Evolutionary conservation across 129 eudicot genomes (phyloP).

Genomic region (Lonicera japonica): DNA sequence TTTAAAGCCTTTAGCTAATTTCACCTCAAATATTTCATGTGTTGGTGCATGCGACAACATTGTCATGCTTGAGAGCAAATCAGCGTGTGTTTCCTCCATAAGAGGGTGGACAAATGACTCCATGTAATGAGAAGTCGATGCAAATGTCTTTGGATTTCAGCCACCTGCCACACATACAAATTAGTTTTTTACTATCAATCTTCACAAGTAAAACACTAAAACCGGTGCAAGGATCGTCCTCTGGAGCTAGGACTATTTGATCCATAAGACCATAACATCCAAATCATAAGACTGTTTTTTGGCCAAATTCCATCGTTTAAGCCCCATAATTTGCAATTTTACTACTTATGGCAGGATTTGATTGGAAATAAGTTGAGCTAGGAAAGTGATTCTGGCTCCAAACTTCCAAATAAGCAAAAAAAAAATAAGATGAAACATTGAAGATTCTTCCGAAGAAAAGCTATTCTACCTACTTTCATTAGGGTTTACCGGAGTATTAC

Average conservation of each 20-base stretch:
- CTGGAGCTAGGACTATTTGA: too few relatives aligned
- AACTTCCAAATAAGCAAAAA: too few relatives aligned
- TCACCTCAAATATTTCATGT: constrained; percentile 19
- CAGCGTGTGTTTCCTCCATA: constrained; percentile 54
- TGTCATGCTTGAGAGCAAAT: constrained; percentile 24
- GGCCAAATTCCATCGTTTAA: too few relatives aligned
- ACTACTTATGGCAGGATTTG: background rate
- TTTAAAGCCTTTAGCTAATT: background rate
- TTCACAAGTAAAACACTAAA: background rate
- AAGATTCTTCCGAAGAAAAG: too few relatives aligned
- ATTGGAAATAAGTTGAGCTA: too few relatives aligned
- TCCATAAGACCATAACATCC: too few relatives aligned
- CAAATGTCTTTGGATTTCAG: constrained; percentile 33
- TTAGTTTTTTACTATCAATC: background rate
- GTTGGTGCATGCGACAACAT: constrained; percentile 24
- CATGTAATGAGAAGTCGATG: constrained; percentile 25
- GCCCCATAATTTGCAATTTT: background rate
- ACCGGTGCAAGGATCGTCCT: background rate
- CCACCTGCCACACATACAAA: constrained; percentile 27
- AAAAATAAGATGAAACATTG: background rate
- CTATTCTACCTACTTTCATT: background rate
- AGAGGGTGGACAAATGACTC: constrained; percentile 42
- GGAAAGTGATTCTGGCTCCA: too few relatives aligned
- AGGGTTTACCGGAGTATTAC: background rate
- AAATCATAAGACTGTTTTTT: background rate